A percentile compares a stretch with the other conserved stretches of the same genome.
Conservation (phyloP, 2,329 filamentous ascomycete species). For the Fusarium albidum region DNA sequence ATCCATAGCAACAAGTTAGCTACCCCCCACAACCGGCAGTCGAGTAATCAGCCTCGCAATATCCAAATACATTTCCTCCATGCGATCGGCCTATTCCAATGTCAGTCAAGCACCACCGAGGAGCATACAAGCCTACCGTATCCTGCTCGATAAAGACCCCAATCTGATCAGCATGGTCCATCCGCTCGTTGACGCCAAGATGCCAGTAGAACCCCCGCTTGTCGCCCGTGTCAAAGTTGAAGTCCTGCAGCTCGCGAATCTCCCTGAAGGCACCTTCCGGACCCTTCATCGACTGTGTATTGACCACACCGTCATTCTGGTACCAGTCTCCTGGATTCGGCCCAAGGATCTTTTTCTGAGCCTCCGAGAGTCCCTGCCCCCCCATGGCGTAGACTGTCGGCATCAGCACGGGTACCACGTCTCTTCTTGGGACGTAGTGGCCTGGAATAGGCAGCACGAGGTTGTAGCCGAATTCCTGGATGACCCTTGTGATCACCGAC, state of each 20-base stretch:
- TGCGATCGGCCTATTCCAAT: constrained; percentile 1
- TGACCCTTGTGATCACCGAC: constrained; percentile 2
- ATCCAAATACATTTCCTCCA: constrained; percentile 8
- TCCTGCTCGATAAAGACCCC: constrained; percentile 5
- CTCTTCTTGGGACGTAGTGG: neutral
- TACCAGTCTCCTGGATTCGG: constrained; percentile 6
- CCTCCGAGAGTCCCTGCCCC: constrained; percentile 1
- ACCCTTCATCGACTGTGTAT: constrained; percentile 9
- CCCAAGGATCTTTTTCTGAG: constrained; percentile 1
- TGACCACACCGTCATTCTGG: constrained; percentile 12
- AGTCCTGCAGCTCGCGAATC: neutral
- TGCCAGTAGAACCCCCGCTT: constrained; percentile 14
- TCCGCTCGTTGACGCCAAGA: constrained; percentile 7
- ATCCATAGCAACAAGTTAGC: too few species aligned
- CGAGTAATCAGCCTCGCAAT: constrained; percentile 11
- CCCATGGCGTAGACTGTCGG: constrained; percentile 12
- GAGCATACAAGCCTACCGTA: neutral
- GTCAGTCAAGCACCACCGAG: neutral
- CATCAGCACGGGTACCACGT: constrained; percentile 8
- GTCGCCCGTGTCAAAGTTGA: neutral
- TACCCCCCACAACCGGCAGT: neutral
- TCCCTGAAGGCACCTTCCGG: constrained; percentile 2
- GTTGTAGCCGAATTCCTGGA: constrained; percentile 1
- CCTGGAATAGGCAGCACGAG: constrained; percentile 7
- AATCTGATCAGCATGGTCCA: constrained; percentile 15